Base-by-base conservation (phyloP, 73 alveolate genomes). In the Effrenium voratum region DNA sequence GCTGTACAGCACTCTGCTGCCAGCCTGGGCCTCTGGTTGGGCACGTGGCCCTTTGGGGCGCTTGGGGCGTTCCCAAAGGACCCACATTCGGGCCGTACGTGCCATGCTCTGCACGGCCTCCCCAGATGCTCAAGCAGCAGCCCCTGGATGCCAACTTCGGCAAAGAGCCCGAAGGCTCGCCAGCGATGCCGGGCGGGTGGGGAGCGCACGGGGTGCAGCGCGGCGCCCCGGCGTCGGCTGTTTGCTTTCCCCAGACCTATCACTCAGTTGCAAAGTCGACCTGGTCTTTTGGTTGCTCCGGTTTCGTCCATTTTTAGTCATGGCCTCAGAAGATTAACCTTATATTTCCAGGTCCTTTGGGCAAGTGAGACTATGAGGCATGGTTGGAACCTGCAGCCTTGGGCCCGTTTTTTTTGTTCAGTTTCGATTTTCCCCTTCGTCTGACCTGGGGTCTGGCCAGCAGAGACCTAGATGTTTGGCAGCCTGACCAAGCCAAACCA, bases 41-140 rank as follows among this genome's bases (percentile, higher is more conserved):
- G n/a, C n/a, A n/a, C n/a, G n/a, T n/a, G n/a, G n/a, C n/a, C n/a
- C n/a, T n/a, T n/a, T n/a, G n/a, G n/a, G n/a, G n/a, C n/a, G n/a
- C n/a, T n/a, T n/a, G n/a, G n/a, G n/a, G n/a, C n/a, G n/a, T n/a
- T n/a, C n/a, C n/a, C n/a, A n/a, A n/a, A n/a, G n/a, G n/a, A n/a
- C n/a, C n/a, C n/a, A n/a, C n/a, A n/a, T n/a, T n/a, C n/a, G n/a
- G n/a, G n/a, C n/a, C n/a, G n/a, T n/a, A n/a, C n/a, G n/a, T n/a
- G n/a, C n/a, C n/a, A n/a, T n/a, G n/a, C n/a, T n/a, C n/a, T n/a
- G n/a, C 76, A 46, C 77, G n/a, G n/a, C 22, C 1, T 24, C 1
- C 80, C 50, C 63, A 87, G 95, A 87, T 87, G 95, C 84, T 87
- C 41, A 87, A 87, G 95, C 60, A 87, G 84, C 95, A 87, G 84